Evolutionary conservation across 75 land plant species (phyloP).

Genomic region (Picea glauca): DNA sequence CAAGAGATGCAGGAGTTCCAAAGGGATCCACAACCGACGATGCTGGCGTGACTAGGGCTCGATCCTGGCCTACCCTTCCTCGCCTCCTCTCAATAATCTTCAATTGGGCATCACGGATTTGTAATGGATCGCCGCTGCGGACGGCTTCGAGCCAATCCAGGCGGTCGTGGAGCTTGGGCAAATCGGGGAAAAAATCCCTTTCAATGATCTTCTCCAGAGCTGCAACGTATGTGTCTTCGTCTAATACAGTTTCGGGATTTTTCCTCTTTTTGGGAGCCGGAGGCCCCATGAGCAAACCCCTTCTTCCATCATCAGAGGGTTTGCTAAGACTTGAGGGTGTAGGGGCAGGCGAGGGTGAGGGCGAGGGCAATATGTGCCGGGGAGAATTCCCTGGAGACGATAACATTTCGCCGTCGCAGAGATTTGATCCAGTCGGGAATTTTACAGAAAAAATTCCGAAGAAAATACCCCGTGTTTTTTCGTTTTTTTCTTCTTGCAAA

Average conservation of each 20-base stretch:
- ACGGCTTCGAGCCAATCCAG: conserved; percentile 96
- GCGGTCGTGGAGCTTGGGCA: conserved; percentile 91
- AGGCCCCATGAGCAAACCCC: conserved; percentile 17
- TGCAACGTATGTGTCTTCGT: conserved; percentile 89
- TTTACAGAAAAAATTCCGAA: no score
- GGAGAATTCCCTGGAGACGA: conserved; percentile 92
- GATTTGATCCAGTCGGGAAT: no score
- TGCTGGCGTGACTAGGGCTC: conserved; percentile 9
- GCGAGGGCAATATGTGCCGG: conserved; percentile 67
- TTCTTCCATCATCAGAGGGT: conserved; percentile 7
- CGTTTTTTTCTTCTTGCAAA: no score
- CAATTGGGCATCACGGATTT: conserved; percentile 87
- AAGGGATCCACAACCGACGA: conserved; percentile 18
- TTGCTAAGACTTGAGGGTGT: conserved; percentile 3
- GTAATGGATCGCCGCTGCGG: conserved; percentile 74
- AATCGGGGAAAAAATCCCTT: conserved; percentile 93
- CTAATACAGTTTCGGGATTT: conserved; percentile 26
- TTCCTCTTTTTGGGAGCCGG: conserved; percentile 31
- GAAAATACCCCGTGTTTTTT: no score
- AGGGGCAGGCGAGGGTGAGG: conserved; percentile 21
- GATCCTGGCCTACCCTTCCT: conserved; percentile 18
- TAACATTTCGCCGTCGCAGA: conserved; percentile 20
- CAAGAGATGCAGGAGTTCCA: conserved; percentile 33
- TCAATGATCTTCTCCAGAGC: conserved; percentile 95
- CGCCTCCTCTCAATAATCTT: conserved; percentile 79